phyloP scores from a whole-genome alignment of 202 grass and related monocot species.

The Hordeum pubiflorum region DNA sequence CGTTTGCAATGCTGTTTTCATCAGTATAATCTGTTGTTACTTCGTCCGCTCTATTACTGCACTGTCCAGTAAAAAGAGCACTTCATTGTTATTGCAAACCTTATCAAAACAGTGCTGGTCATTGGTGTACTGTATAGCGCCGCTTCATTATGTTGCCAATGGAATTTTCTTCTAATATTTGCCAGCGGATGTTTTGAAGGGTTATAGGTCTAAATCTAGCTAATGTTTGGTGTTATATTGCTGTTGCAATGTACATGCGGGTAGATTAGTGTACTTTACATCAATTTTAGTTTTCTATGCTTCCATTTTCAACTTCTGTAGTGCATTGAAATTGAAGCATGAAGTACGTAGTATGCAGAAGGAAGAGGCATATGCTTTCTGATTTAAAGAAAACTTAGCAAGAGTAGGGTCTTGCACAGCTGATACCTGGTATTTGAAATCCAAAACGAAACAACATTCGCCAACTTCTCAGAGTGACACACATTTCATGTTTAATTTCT shows the following conservation, averaged over 20 bases:
- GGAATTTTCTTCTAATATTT: neutral
- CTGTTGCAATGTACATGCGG: neutral
- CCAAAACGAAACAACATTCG: constrained; percentile 4
- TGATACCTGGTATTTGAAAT: constrained; percentile 20
- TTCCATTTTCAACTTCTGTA: constrained; percentile 1
- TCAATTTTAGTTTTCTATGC: neutral
- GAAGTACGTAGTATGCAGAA: constrained; percentile 2
- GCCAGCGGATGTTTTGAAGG: constrained; percentile 13
- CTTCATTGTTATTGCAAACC: neutral
- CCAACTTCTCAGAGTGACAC: constrained; percentile 24
- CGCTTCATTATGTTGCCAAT: neutral
- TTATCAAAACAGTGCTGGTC: constrained; percentile 8
- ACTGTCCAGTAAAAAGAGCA: neutral
- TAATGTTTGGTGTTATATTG: constrained; percentile 8
- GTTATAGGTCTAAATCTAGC: neutral
- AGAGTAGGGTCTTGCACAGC: constrained; percentile 5
- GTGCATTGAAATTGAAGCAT: constrained; percentile 3
- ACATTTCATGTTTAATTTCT: constrained; percentile 43
- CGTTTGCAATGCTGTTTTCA: constrained; percentile 14
- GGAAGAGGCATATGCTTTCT: constrained; percentile 8
- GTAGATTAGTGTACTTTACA: neutral
- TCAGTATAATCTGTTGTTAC: neutral
- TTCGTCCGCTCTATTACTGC: neutral
- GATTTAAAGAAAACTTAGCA: constrained; percentile 13
- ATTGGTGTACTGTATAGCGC: neutral